Conservation (phyloP, 2,329 filamentous ascomycete species). For the Aspergillus proliferans region DNA sequence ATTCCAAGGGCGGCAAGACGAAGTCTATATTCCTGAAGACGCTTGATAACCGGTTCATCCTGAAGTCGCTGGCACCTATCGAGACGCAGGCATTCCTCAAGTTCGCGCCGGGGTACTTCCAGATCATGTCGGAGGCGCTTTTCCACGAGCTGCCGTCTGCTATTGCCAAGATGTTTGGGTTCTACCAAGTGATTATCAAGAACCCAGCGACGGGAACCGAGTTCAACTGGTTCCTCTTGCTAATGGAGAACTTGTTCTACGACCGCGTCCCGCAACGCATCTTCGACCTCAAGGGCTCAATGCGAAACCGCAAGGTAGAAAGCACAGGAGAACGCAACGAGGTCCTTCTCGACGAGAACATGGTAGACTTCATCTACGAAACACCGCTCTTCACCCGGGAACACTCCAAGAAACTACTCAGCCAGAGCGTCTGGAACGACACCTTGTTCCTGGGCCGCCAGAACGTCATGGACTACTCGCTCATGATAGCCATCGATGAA, state of each 20-base stretch:
- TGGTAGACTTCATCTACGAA: conserved; percentile 98
- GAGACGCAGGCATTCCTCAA: conserved; percentile 91
- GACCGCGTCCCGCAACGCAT: conserved; percentile 83
- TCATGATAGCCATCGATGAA: conserved; percentile 98
- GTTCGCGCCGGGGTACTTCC: conserved; percentile 95
- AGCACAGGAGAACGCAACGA: conserved; percentile 94
- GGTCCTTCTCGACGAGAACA: conserved; percentile 94
- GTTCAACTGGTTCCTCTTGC: conserved; percentile 85
- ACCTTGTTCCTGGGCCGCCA: conserved; percentile 90
- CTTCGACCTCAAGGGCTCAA: conserved; percentile 94
- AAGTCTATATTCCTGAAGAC: conserved; percentile 97
- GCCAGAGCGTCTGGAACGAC: conserved; percentile 93
- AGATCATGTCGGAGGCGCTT: conserved; percentile 90
- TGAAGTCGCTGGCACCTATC: conserved; percentile 83
- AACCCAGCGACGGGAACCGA: conserved; percentile 87
- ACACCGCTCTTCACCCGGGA: conserved; percentile 91
- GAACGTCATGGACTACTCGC: conserved; percentile 97
- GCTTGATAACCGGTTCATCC: conserved; percentile 83
- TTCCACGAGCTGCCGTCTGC: conserved; percentile 94
- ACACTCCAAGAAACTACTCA: conserved; percentile 88
- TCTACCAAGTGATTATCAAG: conserved; percentile 96
- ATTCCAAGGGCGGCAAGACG: conserved; percentile 95
- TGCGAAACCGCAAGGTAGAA: conserved; percentile 97
- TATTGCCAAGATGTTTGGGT: conserved; percentile 98
- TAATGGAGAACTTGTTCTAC: conserved; percentile 98